These are phyloP conservation scores for Aristolochia contorta DNA, from an alignment of 164 flowering plant species.

Conservation along the genomic window DNA sequence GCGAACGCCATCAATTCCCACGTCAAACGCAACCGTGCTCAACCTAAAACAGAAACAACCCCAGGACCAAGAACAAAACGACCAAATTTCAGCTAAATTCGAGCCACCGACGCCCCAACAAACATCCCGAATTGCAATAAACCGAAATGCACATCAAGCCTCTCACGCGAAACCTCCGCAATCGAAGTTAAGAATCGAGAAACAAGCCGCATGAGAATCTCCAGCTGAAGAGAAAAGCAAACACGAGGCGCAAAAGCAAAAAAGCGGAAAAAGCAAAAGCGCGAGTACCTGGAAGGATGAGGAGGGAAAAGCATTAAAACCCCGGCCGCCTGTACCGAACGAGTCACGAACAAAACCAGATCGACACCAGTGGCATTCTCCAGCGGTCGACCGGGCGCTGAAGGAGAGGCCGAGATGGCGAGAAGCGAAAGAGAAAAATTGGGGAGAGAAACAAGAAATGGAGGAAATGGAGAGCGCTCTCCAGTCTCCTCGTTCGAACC, in stretches of 20 bases:
- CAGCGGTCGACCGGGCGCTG: no score
- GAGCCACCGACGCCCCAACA: no score
- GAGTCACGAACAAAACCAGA: not conserved
- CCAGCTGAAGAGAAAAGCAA: not conserved
- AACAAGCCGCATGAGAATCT: not conserved
- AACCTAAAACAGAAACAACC: no score
- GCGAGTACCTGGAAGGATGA: constrained; percentile 2
- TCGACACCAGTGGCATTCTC: no score
- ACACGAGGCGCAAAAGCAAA: not conserved
- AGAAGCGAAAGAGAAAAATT: not conserved
- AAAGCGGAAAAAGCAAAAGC: not conserved
- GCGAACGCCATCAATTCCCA: no score
- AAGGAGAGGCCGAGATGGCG: not conserved
- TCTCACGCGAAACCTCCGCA: no score
- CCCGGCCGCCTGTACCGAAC: not conserved
- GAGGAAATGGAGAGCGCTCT: not conserved
- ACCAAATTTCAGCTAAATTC: no score
- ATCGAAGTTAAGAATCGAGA: not conserved
- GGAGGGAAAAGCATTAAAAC: not conserved
- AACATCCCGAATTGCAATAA: no score
- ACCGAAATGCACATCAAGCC: no score
- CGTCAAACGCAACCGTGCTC: no score
- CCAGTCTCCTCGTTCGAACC: not conserved
- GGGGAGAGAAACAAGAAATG: not conserved
- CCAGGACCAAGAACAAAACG: no score